Evolutionary conservation across 805 yeast genomes (phyloP), one percentile per base, ranked within the genome.

Genomic region (Metschnikowia anglica): DNA sequence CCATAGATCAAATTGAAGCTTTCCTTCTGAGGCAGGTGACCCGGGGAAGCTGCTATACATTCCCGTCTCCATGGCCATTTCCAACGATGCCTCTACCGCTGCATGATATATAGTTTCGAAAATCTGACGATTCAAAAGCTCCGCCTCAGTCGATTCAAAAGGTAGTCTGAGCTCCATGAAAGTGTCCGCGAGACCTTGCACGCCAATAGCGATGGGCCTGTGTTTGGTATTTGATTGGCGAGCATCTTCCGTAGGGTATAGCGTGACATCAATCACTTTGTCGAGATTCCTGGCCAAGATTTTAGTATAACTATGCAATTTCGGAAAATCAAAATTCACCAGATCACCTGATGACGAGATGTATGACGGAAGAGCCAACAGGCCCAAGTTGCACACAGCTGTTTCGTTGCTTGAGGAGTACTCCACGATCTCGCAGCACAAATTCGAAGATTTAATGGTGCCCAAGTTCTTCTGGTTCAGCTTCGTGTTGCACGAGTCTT

Each of bases 71-170:
- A 64, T 55, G 4, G 98, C 96, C 40, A 90, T 66, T 64, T 91
- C 97, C 44, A 80, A 66, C 8, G 97, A 90, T 19, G 88, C 79
- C 69, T 89, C 97, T 32, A 90, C 72, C 20, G 96, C 88, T 32
- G 85, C 98, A 63, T 91, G 98, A 65, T 91, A 91, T 32, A 91
- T 88, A 18, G 98, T 91, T 72, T 91, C 98, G 64, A 90, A 91
- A 45, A 91, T 88, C 65, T 87, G 90, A 41, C 77, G 72, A 67
- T 91, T 91, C 47, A 91, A 71, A 46, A 69, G 66, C 61, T 77
- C 79, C 12, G 98, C 97, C 56, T 79, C 85, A 24, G 73, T 68
- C 27, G 95, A 85, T 53, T 88, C 97, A 62, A 90, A 91, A 32
- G 97, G 93, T 45, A 88, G 58, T 56, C 95, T 79, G 48, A 91